Percentiles rank a stretch among this genome's conserved stretches.
Conservation (phyloP, 1,284 basidiomycete species). For the Boletellus sp. region DNA sequence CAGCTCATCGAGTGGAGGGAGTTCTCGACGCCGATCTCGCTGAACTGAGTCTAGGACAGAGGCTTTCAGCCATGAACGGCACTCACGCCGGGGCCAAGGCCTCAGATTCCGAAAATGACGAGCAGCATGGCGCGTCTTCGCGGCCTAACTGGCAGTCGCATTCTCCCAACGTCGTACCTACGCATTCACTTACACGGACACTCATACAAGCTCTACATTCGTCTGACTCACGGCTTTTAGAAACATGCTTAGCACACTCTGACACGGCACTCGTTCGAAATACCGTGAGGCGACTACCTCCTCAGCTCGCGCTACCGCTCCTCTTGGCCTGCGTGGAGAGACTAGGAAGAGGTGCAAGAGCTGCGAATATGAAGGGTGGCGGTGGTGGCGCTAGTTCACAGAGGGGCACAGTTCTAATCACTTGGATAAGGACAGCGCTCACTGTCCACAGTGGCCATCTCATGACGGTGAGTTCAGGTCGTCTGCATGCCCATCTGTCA, state of each 20-base stretch:
- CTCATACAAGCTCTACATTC: conserved; percentile 97
- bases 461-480: conserved; percentile 72
- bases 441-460: conserved; percentile 89
- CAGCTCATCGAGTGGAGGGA: conserved; percentile 54
- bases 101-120: conserved; percentile 45
- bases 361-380: conserved; percentile 72
- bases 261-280: conserved; percentile 80
- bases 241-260: conserved; percentile 86
- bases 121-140: conserved; percentile 26
- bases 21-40: conserved; percentile 81
- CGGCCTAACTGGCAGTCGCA: conserved; percentile 33
- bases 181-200: conserved; percentile 89
- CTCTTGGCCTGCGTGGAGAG: conserved; percentile 89
- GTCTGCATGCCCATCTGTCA: not conserved
- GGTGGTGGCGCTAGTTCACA: conserved; percentile 84
- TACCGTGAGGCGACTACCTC: conserved; percentile 85
- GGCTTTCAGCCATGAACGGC: conserved; percentile 70
- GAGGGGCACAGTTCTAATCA: conserved; percentile 77
- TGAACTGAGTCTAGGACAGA: conserved; percentile 86
- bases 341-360: conserved; percentile 75
- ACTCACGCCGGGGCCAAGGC: conserved; percentile 35
- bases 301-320: conserved; percentile 86
- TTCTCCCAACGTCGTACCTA: conserved; percentile 55
- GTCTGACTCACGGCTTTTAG: conserved; percentile 83
- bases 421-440: conserved; percentile 88